These are phyloP conservation scores for Rhizophora mangle DNA, from an alignment of 345 rosid genomes.

Conservation along the genomic window DNA sequence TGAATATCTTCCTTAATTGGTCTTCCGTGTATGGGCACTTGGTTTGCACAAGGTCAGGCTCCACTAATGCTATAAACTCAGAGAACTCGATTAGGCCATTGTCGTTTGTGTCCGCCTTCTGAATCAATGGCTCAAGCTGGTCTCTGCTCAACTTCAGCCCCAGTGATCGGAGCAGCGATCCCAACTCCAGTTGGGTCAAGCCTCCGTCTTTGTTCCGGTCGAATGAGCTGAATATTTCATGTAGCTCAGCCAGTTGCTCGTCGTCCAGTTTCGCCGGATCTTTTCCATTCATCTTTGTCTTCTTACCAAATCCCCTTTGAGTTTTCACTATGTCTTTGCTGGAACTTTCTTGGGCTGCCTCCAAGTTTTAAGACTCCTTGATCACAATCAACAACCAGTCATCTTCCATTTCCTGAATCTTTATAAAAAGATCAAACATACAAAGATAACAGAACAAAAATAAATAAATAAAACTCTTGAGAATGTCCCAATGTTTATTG, in stretches of 20 bases:
- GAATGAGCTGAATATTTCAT: constrained; percentile 77
- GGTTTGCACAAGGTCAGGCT: constrained; percentile 63
- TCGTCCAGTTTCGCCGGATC: constrained; percentile 58
- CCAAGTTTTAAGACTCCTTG: neutral
- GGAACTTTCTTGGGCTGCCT: neutral
- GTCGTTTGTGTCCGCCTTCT: constrained; percentile 73
- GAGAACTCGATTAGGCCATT: constrained; percentile 87
- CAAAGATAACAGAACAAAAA: neutral
- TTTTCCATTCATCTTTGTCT: constrained; percentile 40
- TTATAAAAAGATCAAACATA: no score
- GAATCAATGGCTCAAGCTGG: constrained; percentile 61
- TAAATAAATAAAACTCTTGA: no score
- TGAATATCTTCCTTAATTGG: constrained; percentile 40
- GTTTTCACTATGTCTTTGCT: neutral
- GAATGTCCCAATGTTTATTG: neutral
- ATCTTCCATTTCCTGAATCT: no score
- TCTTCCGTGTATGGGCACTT: constrained; percentile 71
- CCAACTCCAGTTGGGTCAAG: constrained; percentile 81
- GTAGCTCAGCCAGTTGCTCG: constrained; percentile 71
- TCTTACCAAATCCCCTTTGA: neutral
- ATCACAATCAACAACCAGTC: neutral
- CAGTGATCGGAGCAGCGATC: constrained; percentile 76
- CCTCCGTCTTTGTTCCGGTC: constrained; percentile 87
- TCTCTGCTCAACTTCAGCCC: constrained; percentile 73
- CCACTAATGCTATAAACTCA: constrained; percentile 72